Evolutionary conservation across 2,329 filamentous ascomycete species (phyloP).

Genomic region (Alternaria novae-zelandiae): DNA sequence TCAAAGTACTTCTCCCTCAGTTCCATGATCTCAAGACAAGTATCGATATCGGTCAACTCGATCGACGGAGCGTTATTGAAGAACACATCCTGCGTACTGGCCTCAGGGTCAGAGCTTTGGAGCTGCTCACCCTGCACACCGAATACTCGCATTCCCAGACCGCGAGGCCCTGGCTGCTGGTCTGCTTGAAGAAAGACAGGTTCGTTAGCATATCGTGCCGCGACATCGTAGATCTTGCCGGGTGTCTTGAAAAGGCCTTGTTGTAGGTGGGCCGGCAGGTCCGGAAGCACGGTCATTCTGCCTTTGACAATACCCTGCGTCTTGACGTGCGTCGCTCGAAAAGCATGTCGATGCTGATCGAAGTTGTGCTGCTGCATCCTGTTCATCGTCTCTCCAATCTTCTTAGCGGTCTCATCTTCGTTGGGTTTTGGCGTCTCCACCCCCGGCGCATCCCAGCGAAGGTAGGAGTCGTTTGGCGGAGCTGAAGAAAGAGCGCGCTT

Average conservation of each 20-base stretch:
- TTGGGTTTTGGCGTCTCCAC: constrained; percentile 40
- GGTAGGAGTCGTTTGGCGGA: constrained; percentile 29
- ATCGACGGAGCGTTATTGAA: constrained; percentile 45
- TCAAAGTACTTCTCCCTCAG: constrained; percentile 39
- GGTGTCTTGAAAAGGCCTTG: constrained; percentile 47
- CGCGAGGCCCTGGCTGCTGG: constrained; percentile 30
- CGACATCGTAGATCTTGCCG: constrained; percentile 41
- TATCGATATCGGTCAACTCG: constrained; percentile 40
- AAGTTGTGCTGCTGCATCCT: constrained; percentile 52
- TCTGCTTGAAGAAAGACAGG: constrained; percentile 47
- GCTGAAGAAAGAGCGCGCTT: constrained; percentile 25
- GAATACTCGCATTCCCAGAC: constrained; percentile 43
- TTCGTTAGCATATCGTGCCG: constrained; percentile 48
- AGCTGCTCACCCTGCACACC: constrained; percentile 40
- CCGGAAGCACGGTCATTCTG: constrained; percentile 11
- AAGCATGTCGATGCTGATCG: constrained; percentile 47
- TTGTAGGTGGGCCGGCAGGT: constrained; percentile 40
- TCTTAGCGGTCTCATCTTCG: constrained; percentile 44
- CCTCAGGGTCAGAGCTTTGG: constrained; percentile 12
- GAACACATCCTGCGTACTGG: constrained; percentile 37
- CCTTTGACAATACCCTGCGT: constrained; percentile 33
- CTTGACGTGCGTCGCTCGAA: constrained; percentile 45
- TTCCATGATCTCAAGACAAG: constrained; percentile 41
- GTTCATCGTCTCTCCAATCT: constrained; percentile 47
- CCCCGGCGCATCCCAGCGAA: constrained; percentile 41